Percentiles rank a stretch among this genome's conserved stretches.
These are phyloP conservation scores for Dillenia suffruticosa DNA, from an alignment of 164 flowering plant species.

Conservation along the genomic window DNA sequence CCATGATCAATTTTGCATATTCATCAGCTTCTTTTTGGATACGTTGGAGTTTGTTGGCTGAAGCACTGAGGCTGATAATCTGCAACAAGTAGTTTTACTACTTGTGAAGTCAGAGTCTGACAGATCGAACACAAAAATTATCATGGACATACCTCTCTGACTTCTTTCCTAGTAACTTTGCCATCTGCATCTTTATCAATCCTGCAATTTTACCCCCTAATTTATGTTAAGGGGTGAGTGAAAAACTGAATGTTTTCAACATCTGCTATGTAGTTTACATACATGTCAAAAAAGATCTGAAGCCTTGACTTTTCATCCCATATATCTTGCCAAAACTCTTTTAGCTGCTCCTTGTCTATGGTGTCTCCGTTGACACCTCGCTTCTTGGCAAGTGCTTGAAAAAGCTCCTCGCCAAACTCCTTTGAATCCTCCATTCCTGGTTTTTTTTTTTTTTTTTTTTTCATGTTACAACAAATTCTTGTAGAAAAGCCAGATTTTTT, in stretches of 20 bases:
- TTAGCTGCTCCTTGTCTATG: slow-evolving; percentile 30
- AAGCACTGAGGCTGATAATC: slow-evolving; percentile 46
- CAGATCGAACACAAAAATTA: background rate
- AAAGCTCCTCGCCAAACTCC: slow-evolving; percentile 35
- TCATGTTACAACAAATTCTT: too few relatives aligned
- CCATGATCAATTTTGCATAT: slow-evolving; percentile 47
- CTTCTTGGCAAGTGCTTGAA: slow-evolving; percentile 28
- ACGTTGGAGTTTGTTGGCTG: slow-evolving; percentile 37
- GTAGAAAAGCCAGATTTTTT: background rate
- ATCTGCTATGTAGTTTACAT: background rate
- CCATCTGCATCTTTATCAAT: slow-evolving; percentile 49
- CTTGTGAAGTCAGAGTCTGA: background rate
- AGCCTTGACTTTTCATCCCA: slow-evolving; percentile 39
- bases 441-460: too few relatives aligned
- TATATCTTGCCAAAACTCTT: slow-evolving; percentile 37
- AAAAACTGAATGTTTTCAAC: too few relatives aligned
- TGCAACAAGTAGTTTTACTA: slow-evolving; percentile 1
- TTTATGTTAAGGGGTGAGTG: too few relatives aligned
- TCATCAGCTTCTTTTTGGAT: slow-evolving; percentile 37
- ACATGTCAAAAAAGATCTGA: slow-evolving; percentile 52
- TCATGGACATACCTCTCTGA: slow-evolving; percentile 27
- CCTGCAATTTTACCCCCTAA: slow-evolving; percentile 17
- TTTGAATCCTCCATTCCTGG: slow-evolving; percentile 46
- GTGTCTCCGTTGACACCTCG: slow-evolving; percentile 15
- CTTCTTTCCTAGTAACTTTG: slow-evolving; percentile 38